phyloP scores from a whole-genome alignment of 257 asterid species.

The Schizonepeta tenuifolia region DNA sequence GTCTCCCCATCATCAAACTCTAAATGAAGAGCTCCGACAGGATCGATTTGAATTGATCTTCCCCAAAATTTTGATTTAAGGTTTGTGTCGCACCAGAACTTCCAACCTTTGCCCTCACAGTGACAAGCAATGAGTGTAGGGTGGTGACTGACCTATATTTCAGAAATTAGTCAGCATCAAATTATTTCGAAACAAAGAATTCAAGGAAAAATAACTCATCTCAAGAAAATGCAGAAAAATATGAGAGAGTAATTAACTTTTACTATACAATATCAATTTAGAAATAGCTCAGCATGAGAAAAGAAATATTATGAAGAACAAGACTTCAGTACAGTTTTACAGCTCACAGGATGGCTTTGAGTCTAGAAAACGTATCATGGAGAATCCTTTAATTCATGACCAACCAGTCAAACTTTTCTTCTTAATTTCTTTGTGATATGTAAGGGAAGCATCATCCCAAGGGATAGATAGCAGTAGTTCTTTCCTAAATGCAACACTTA shows the following conservation, averaged over 20 bases:
- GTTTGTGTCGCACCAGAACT: constrained; percentile 92
- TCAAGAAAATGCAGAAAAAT: background rate
- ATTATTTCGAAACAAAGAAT: background rate
- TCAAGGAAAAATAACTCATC: background rate
- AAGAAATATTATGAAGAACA: background rate
- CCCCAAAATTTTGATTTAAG: constrained; percentile 97
- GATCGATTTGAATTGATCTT: constrained; percentile 92
- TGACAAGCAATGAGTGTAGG: constrained; percentile 98
- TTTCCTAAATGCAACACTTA: background rate
- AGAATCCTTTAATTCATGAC: background rate
- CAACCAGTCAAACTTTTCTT: background rate
- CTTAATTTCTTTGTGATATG: background rate
- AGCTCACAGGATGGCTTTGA: background rate
- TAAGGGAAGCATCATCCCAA: background rate
- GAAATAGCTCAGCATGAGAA: background rate
- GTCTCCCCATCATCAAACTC: constrained; percentile 95
- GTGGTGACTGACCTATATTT: constrained; percentile 93
- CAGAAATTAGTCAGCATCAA: constrained; percentile 33
- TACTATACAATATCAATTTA: background rate
- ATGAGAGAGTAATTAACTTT: background rate
- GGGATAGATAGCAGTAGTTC: background rate
- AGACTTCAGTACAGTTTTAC: background rate
- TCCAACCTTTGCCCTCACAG: constrained; percentile 98
- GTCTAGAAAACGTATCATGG: background rate
- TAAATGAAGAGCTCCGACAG: constrained; percentile 77